Percentiles rank a stretch among this genome's conserved stretches.
These are phyloP conservation scores for Chlorella sp. DNA, from an alignment of 139 green algal species.

Conservation along the genomic window DNA sequence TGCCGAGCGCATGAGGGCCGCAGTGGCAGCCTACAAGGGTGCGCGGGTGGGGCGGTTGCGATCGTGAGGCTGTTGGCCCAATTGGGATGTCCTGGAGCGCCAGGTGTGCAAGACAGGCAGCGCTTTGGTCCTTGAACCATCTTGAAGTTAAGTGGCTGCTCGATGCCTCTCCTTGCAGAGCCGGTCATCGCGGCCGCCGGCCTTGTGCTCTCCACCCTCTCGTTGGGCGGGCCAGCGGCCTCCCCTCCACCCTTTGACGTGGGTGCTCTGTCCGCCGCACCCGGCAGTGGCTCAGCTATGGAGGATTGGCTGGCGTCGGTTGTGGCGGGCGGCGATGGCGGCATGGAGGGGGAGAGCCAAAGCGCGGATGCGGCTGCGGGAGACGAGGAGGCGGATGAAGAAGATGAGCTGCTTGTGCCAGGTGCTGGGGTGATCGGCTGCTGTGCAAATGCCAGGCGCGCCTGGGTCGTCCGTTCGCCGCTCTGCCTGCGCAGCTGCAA, in stretches of 20 bases:
- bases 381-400: neutral
- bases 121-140: no score
- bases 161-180: neutral
- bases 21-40: conserved; percentile 18
- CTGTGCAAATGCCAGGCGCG: no score
- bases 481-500: no score
- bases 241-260: conserved; percentile 2
- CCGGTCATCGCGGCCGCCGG: conserved; percentile 2
- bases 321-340: conserved; percentile 13
- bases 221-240: neutral
- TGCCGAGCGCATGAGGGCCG: neutral
- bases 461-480: no score
- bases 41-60: no score
- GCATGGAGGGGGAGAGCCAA: neutral
- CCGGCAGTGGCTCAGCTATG: conserved; percentile 23
- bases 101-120: no score
- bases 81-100: no score
- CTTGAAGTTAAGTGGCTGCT: no score
- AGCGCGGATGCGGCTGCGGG: neutral
- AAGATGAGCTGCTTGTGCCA: conserved; percentile 21
- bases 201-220: conserved; percentile 29
- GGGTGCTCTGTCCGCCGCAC: neutral
- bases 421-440: no score
- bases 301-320: conserved; percentile 37
- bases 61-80: no score